Evolutionary conservation across 148 eudicot species (phyloP).

Genomic region (Spergularia bocconei): DNA sequence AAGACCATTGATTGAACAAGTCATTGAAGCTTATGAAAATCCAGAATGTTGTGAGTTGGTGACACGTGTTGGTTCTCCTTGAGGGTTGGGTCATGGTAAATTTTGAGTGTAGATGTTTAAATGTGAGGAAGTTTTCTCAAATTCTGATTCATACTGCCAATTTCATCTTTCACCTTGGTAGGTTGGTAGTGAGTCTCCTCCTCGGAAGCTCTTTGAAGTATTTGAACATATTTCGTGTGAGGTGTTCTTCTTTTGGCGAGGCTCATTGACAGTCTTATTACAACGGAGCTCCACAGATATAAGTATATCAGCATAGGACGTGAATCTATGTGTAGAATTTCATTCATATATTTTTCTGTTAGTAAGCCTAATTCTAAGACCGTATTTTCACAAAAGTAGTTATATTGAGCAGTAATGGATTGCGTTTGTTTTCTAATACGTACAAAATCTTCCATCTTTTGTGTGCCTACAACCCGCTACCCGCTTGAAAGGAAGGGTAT

Average conservation of each 20-base stretch:
- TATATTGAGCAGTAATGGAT: neutral
- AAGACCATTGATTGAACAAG: too few species aligned
- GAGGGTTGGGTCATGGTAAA: too few species aligned
- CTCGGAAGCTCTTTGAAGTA: neutral
- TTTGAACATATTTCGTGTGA: neutral
- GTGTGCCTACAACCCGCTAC: slow-evolving; percentile 69
- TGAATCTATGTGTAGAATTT: too few species aligned
- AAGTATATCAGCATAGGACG: neutral
- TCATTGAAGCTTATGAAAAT: too few species aligned
- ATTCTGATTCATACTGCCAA: too few species aligned
- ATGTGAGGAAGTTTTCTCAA: too few species aligned
- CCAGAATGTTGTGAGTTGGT: too few species aligned
- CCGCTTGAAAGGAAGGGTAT: slow-evolving; percentile 74
- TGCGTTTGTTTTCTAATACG: neutral
- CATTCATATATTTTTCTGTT: neutral
- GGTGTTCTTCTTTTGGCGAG: neutral
- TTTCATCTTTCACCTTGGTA: too few species aligned
- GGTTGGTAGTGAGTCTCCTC: too few species aligned
- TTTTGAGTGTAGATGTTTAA: too few species aligned
- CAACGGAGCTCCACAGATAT: neutral
- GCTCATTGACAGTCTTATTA: neutral
- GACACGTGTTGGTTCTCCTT: too few species aligned
- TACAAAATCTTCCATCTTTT: neutral
- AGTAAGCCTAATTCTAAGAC: neutral
- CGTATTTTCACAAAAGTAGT: neutral